Percentiles rank a stretch among this genome's conserved stretches.
phyloP scores from a whole-genome alignment of 176 grass and related monocot species.

The Ampelocalamus luodianensis region DNA sequence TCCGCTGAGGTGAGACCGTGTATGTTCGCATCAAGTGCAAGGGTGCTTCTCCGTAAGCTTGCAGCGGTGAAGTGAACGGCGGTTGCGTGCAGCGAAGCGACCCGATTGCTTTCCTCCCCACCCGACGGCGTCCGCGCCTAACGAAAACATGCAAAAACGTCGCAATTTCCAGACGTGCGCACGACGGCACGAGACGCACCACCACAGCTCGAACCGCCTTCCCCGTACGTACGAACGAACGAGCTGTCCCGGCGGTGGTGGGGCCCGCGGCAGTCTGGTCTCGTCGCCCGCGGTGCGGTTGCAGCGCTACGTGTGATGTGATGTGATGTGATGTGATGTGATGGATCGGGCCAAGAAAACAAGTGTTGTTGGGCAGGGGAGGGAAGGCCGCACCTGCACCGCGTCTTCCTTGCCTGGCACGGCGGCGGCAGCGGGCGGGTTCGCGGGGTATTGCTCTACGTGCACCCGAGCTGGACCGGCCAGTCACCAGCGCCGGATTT shows the following conservation, averaged over 20 bases:
- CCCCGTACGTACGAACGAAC: neutral
- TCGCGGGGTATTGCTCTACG: conserved; percentile 29
- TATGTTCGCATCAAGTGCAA: neutral
- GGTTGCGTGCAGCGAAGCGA: conserved; percentile 6
- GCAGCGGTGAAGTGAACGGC: neutral
- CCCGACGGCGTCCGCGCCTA: neutral
- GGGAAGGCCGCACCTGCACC: conserved; percentile 26
- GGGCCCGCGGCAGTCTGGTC: neutral
- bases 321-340: no score
- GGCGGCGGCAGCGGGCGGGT: conserved; percentile 5
- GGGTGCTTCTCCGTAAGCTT: neutral
- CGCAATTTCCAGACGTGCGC: conserved; percentile 4
- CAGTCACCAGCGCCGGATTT: neutral
- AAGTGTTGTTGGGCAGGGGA: neutral
- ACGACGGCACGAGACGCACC: conserved; percentile 24
- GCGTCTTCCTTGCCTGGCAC: conserved; percentile 48
- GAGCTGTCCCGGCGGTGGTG: neutral
- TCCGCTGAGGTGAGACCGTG: no score
- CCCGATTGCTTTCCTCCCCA: neutral
- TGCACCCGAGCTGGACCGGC: neutral
- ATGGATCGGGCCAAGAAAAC: neutral
- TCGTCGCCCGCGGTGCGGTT: conserved; percentile 45
- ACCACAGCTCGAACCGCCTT: neutral
- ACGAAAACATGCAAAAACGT: neutral
- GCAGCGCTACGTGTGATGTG: no score